Percentiles rank a stretch among this genome's conserved stretches.
Conservation (phyloP, 2,329 filamentous ascomycete species). For the Claviceps citrina region DNA sequence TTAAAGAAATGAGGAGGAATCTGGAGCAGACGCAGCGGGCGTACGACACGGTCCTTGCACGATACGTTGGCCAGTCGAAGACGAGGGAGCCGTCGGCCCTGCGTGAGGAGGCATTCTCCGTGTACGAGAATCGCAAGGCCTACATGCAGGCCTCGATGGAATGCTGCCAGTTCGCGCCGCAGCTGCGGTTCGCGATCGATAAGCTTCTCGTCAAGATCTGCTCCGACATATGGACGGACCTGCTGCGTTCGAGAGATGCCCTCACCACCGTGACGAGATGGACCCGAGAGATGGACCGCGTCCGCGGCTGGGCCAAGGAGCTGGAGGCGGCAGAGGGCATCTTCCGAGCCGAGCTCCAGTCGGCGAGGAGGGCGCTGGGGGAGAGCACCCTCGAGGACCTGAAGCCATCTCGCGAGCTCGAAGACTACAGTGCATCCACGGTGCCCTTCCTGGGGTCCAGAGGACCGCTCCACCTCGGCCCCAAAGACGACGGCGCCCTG, state of each 20-base stretch:
- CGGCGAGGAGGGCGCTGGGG: slow-evolving; percentile 68
- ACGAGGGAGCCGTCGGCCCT: slow-evolving; percentile 84
- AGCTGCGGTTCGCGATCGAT: slow-evolving; percentile 71
- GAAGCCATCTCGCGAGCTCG: slow-evolving; percentile 78
- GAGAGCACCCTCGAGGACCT: slow-evolving; percentile 54
- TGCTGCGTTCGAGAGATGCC: slow-evolving; percentile 55
- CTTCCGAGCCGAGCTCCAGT: slow-evolving; percentile 68
- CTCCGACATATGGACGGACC: slow-evolving; percentile 75
- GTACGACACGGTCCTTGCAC: slow-evolving; percentile 66
- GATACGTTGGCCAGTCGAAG: slow-evolving; percentile 76
- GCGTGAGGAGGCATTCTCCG: slow-evolving; percentile 86
- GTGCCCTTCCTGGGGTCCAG: slow-evolving; percentile 70
- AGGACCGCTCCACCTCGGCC: slow-evolving; percentile 49
- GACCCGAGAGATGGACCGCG: slow-evolving; percentile 71
- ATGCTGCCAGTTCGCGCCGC: slow-evolving; percentile 75
- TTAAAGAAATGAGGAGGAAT: slow-evolving; percentile 67
- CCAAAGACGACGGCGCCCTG: slow-evolving; percentile 31
- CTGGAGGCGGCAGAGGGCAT: slow-evolving; percentile 80
- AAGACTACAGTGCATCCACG: slow-evolving; percentile 81
- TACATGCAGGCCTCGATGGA: slow-evolving; percentile 91
- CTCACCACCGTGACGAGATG: slow-evolving; percentile 50
- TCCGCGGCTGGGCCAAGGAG: slow-evolving; percentile 83
- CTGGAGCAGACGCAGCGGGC: slow-evolving; percentile 70
- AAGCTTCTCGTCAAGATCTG: slow-evolving; percentile 74
- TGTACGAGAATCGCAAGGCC: slow-evolving; percentile 79